These are phyloP conservation scores for Lepidium didymum DNA, from an alignment of 345 rosid genomes.

Conservation along the genomic window DNA sequence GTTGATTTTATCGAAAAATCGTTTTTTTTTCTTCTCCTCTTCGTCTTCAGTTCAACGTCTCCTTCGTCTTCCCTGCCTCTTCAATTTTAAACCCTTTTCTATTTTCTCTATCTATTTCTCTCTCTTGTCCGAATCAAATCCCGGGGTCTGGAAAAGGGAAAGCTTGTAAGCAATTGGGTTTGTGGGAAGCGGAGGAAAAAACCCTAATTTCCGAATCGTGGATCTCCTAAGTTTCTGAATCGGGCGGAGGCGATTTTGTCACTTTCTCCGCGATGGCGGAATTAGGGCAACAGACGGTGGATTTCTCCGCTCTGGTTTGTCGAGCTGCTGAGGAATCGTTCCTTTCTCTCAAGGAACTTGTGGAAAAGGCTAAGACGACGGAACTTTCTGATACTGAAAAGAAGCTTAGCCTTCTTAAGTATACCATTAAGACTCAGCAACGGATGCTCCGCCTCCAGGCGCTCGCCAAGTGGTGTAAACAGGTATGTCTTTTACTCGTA, in stretches of 20 bases:
- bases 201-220: conserved; percentile 23
- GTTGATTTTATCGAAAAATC: neutral
- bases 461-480: conserved; percentile 97
- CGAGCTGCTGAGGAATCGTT: conserved; percentile 89
- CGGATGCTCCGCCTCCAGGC: conserved; percentile 93
- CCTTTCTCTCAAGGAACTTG: conserved; percentile 66
- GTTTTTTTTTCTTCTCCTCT: neutral
- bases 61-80: neutral
- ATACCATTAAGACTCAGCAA: conserved; percentile 72
- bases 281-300: conserved; percentile 85
- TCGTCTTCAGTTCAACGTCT: neutral
- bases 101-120: neutral
- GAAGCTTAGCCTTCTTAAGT: conserved; percentile 81
- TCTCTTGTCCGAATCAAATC: conserved; percentile 24
- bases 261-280: conserved; percentile 47
- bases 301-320: conserved; percentile 64
- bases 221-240: conserved; percentile 9
- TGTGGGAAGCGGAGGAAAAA: conserved; percentile 4
- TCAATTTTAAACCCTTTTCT: conserved; percentile 11
- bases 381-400: conserved; percentile 78
- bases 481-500: conserved; percentile 38
- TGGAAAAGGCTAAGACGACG: conserved; percentile 61
- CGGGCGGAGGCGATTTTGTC: neutral
- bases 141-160: neutral
- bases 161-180: neutral